Conservation (phyloP, 179 eudicot genomes). For the Carnegiea gigantea region DNA sequence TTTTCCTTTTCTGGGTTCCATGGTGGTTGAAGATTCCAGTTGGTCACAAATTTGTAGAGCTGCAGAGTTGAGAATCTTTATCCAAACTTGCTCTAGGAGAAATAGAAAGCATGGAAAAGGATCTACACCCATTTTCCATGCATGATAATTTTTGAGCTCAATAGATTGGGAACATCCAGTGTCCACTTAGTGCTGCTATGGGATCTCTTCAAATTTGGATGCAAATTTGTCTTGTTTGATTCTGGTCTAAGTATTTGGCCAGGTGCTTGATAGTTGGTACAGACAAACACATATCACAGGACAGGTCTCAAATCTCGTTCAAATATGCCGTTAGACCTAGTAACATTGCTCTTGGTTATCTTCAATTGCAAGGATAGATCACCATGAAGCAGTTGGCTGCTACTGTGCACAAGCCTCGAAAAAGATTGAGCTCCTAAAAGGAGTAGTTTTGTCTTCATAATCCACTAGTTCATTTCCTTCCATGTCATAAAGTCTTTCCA, state of each 20-base stretch:
- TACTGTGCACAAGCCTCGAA: too few species aligned
- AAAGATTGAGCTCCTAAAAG: too few species aligned
- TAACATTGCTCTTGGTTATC: too few species aligned
- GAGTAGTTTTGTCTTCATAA: too few species aligned
- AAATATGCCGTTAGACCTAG: too few species aligned
- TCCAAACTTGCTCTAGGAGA: neutral
- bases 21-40: neutral
- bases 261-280: neutral
- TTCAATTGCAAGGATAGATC: too few species aligned
- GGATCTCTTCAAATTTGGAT: neutral
- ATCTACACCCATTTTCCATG: neutral
- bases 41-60: conserved; percentile 4
- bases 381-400: too few species aligned
- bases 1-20: neutral
- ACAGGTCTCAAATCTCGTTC: too few species aligned
- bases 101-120: neutral
- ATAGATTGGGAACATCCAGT: neutral
- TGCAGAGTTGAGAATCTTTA: neutral
- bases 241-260: neutral
- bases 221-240: neutral
- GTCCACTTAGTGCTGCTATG: neutral
- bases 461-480: too few species aligned
- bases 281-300: neutral
- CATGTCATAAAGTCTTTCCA: neutral
- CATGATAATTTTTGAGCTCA: neutral